Evolutionary conservation across 345 rosid genomes (phyloP).

Genomic region (Populus tremula): DNA sequence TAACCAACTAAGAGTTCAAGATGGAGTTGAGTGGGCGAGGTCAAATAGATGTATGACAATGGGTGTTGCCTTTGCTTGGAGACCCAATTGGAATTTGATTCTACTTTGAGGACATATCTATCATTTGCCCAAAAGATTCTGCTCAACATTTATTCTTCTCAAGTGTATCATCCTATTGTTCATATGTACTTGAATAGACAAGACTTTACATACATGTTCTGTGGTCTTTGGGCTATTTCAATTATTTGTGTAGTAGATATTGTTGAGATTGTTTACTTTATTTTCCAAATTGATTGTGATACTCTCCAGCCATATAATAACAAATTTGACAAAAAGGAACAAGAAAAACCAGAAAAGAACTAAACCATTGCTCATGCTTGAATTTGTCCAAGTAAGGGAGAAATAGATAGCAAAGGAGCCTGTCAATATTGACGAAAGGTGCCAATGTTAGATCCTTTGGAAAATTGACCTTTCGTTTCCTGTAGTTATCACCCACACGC

Average conservation of each 20-base stretch:
- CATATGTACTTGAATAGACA: not conserved
- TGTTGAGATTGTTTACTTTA: not conserved
- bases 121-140: too few relatives aligned
- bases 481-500: not conserved
- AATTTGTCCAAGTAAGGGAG: not conserved
- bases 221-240: not conserved
- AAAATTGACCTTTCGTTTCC: not conserved
- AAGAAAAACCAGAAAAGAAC: slow-evolving; percentile 1
- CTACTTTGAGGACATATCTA: too few relatives aligned
- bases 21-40: too few relatives aligned
- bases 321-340: slow-evolving; percentile 7
- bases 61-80: too few relatives aligned
- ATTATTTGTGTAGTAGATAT: not conserved
- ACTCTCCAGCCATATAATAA: slow-evolving; percentile 1
- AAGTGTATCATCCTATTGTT: too few relatives aligned
- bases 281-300: not conserved
- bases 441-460: not conserved
- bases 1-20: too few relatives aligned
- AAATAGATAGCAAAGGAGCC: not conserved
- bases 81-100: too few relatives aligned
- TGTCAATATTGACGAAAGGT: slow-evolving; percentile 4
- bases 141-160: too few relatives aligned
- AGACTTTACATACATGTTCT: not conserved
- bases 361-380: slow-evolving; percentile 8
- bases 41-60: too few relatives aligned